Evolutionary conservation across 2,329 filamentous ascomycete genomes (phyloP).

Genomic region (Penicillium capsulatum): DNA sequence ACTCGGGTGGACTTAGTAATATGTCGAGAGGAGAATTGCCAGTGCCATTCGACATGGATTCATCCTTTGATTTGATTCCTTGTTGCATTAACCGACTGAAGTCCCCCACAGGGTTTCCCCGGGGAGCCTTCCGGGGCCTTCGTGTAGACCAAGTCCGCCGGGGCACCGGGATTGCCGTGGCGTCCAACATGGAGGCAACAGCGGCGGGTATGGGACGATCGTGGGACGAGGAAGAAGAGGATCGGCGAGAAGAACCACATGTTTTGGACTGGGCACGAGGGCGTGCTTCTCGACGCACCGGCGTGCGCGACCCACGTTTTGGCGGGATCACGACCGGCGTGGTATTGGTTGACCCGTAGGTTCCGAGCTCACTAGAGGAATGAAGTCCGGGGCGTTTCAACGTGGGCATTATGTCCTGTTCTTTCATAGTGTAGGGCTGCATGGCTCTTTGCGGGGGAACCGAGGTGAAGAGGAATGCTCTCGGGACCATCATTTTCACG

Average conservation of each 20-base stretch:
- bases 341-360: slow-evolving; percentile 21
- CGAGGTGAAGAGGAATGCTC: slow-evolving; percentile 38
- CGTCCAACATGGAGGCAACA: slow-evolving; percentile 55
- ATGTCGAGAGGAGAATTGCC: slow-evolving; percentile 51
- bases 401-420: slow-evolving; percentile 4
- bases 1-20: slow-evolving; percentile 53
- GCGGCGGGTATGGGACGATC: slow-evolving; percentile 50
- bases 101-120: slow-evolving; percentile 43
- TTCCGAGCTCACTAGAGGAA: slow-evolving; percentile 9
- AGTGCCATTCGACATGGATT: slow-evolving; percentile 40
- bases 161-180: slow-evolving; percentile 57
- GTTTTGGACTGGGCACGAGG: slow-evolving; percentile 20
- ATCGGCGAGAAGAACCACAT: slow-evolving; percentile 20
- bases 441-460: slow-evolving; percentile 24
- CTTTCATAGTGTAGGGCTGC: slow-evolving; percentile 9
- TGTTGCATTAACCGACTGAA: slow-evolving; percentile 57
- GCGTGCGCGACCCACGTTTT: slow-evolving; percentile 26
- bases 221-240: slow-evolving; percentile 27
- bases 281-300: slow-evolving; percentile 18
- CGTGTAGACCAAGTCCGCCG: slow-evolving; percentile 38
- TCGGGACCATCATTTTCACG: slow-evolving; percentile 41
- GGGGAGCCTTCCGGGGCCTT: slow-evolving; percentile 37
- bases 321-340: slow-evolving; percentile 36
- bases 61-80: slow-evolving; percentile 48
- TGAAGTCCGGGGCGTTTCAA: slow-evolving; percentile 18